Base-by-base conservation (phyloP, 345 rosid genomes). In the Gossypium rotundifolium region DNA sequence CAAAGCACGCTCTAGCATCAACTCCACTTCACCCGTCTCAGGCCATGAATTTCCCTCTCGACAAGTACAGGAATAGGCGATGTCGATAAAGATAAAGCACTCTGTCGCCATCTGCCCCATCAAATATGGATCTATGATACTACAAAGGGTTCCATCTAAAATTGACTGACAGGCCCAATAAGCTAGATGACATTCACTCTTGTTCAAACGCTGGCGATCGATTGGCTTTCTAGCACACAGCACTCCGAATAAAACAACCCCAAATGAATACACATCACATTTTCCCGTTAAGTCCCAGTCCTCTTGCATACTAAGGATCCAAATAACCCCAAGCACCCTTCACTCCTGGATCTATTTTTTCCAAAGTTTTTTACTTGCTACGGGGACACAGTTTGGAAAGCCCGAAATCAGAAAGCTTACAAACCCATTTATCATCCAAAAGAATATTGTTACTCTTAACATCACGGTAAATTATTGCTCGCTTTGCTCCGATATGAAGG, bases 101-200 rank as follows among this genome's bases (percentile, higher is more conserved):
- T 87, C 87, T 23, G 89, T 89, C 66, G 84, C 84, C 12, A 85
- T 83, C 1, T 79, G 60, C 60, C 88, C 90, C 4, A 68, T 84
- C 25, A 89, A 82, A 63, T 71, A 70, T 54, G 87, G 90, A 65
- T 89, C 89, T 2, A 85, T 81, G 74, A 87, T 81, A 75, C 84
- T 81, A 45, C 83, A 85, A 4, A 85, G 74, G 74, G 81, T 70
- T 16, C 89, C 89, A 72, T 79, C 80, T 38, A 81, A 70, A 64
- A 84, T 85, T 2, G 58, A 17, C 23, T 7, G 23, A 7, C 1
- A 6, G 22, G 22, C 58, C 2, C 0, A 7, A 53, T 17, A 18
- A n/a, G 13, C 4, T 53, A n/a, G 22, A 52, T 33, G 40, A 1
- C 2, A 53, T 18, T 53, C 58, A n/a, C 1, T 33, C 40, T 5